phyloP scores from a whole-genome alignment of 2,329 filamentous ascomycete species.

The Daldinia sp. region DNA sequence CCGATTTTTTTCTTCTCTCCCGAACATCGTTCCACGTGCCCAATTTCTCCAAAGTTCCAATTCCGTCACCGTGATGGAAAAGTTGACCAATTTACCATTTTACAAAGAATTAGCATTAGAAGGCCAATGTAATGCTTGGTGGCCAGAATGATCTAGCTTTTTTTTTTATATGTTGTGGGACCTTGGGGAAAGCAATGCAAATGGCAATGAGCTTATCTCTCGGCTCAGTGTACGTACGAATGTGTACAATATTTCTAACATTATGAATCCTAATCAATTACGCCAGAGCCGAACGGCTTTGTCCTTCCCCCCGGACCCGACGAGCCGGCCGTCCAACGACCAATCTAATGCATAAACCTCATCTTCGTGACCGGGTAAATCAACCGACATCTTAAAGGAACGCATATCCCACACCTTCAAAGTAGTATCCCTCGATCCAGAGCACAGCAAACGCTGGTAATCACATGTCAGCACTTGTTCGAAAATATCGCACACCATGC shows the following conservation, averaged over 20 bases:
- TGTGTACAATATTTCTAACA: constrained; percentile 2
- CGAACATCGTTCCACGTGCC: constrained; percentile 15
- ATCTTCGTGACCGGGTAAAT: constrained; percentile 90
- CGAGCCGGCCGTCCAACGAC: constrained; percentile 89
- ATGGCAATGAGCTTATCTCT: constrained; percentile 32
- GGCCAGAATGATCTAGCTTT: constrained; percentile 24
- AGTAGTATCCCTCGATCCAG: constrained; percentile 90
- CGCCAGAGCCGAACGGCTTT: constrained; percentile 79
- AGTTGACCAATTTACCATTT: constrained; percentile 8
- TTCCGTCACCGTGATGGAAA: constrained; percentile 22
- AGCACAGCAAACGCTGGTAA: constrained; percentile 73
- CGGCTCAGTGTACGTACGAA: constrained; percentile 16
- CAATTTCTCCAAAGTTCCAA: constrained; percentile 19
- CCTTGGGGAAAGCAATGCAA: neutral
- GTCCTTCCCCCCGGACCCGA: constrained; percentile 93
- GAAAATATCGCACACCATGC: constrained; percentile 8
- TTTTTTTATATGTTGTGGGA: constrained; percentile 21
- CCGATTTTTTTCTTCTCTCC: constrained; percentile 21
- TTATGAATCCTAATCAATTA: constrained; percentile 57
- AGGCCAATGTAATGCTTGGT: constrained; percentile 20
- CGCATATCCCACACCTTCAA: constrained; percentile 91
- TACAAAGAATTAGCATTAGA: constrained; percentile 13
- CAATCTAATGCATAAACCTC: constrained; percentile 96
- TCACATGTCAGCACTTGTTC: constrained; percentile 35
- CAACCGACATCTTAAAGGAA: constrained; percentile 81